Conservation (phyloP, 768 basidiomycete species). For the Russula earlei region DNA sequence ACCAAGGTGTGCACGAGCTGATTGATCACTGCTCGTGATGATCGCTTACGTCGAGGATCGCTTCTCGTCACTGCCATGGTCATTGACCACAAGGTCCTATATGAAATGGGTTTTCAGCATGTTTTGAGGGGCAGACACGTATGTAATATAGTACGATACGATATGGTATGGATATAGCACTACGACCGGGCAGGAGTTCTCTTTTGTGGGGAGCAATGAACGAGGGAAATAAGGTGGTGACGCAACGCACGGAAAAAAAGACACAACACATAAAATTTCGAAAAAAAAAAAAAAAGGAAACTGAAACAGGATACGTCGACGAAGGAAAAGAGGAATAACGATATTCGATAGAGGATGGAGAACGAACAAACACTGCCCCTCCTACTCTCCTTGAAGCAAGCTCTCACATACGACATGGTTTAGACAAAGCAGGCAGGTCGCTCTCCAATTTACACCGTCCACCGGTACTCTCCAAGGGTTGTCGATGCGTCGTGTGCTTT, state of each 20-base stretch:
- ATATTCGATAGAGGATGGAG: conserved; percentile 17
- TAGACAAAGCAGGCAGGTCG: conserved; percentile 1
- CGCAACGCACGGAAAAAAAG: background rate
- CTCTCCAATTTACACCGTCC: conserved; percentile 14
- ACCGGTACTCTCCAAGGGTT: conserved; percentile 2
- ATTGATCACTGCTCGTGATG: no score
- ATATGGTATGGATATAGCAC: conserved; percentile 7
- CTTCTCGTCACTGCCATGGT: no score
- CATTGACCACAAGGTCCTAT: no score
- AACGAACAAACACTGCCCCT: conserved; percentile 10
- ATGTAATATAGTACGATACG: conserved; percentile 16
- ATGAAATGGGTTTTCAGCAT: background rate
- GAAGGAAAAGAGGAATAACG: conserved; percentile 16
- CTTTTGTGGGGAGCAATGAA: conserved; percentile 11
- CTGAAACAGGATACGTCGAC: conserved; percentile 3
- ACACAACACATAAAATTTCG: background rate
- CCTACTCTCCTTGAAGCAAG: conserved; percentile 7
- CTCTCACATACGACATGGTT: background rate
- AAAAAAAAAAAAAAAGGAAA: background rate
- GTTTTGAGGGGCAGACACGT: conserved; percentile 9
- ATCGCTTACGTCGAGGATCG: no score
- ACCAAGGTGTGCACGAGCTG: no score
- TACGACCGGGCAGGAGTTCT: conserved; percentile 4
- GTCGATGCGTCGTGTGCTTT: conserved; percentile 4
- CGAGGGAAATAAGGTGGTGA: background rate